Percentiles rank a stretch among this genome's conserved stretches.
Evolutionary conservation across 345 rosid species (phyloP).

Genomic region (Lagerstroemia speciosa): DNA sequence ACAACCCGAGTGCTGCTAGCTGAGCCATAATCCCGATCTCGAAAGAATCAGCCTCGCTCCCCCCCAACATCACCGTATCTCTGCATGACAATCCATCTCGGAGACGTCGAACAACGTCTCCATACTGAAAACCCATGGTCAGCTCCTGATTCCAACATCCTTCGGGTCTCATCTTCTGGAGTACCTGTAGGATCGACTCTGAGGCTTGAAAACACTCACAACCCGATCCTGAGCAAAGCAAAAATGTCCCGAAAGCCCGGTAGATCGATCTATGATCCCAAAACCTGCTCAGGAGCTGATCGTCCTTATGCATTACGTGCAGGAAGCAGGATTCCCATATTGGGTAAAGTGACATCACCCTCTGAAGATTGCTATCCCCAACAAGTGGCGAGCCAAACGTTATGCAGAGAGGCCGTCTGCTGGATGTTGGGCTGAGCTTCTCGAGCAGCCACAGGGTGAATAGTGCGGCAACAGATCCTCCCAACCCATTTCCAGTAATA

Average conservation of each 20-base stretch:
- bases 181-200: slow-evolving; percentile 22
- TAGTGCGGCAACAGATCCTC: slow-evolving; percentile 67
- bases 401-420: slow-evolving; percentile 44
- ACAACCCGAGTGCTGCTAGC: slow-evolving; percentile 23
- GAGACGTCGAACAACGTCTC: neutral
- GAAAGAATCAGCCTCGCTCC: neutral
- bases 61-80: slow-evolving; percentile 12
- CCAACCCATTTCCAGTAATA: slow-evolving; percentile 49
- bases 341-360: slow-evolving; percentile 20
- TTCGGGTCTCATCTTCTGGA: slow-evolving; percentile 11
- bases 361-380: slow-evolving; percentile 31
- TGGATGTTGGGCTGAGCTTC: slow-evolving; percentile 8
- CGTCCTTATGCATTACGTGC: slow-evolving; percentile 34
- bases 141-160: slow-evolving; percentile 8
- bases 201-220: slow-evolving; percentile 42
- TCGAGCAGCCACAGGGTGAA: slow-evolving; percentile 56
- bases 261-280: slow-evolving; percentile 9
- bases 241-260: slow-evolving; percentile 51
- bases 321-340: slow-evolving; percentile 45
- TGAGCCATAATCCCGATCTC: slow-evolving; percentile 19
- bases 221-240: slow-evolving; percentile 29
- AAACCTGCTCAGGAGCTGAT: slow-evolving; percentile 16
- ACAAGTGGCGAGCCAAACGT: slow-evolving; percentile 61
- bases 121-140: slow-evolving; percentile 20
- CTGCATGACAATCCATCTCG: slow-evolving; percentile 6